phyloP scores from a whole-genome alignment of 2,329 filamentous ascomycete genomes.

The Calonectria henricotiae region DNA sequence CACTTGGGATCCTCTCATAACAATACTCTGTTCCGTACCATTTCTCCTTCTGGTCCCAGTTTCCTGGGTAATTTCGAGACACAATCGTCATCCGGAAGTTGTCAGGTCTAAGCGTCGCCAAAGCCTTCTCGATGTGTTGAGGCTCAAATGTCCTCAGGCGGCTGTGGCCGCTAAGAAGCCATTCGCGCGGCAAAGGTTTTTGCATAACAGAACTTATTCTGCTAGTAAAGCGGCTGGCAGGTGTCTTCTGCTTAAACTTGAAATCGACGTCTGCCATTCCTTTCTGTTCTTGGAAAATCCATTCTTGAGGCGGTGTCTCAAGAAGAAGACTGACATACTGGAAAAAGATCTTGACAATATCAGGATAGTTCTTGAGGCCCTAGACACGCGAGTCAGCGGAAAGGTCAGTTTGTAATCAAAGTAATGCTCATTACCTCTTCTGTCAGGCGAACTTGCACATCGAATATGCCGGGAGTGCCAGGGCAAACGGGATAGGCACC shows the following conservation, averaged over 20 bases:
- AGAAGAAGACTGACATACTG: constrained; percentile 92
- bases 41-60: constrained; percentile 91
- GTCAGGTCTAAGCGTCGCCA: constrained; percentile 85
- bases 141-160: constrained; percentile 87
- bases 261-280: constrained; percentile 94
- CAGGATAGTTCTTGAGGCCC: constrained; percentile 84
- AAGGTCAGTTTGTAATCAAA: neutral
- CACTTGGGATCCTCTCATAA: constrained; percentile 82
- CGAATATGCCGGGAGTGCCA: constrained; percentile 83
- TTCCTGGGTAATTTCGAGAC: constrained; percentile 86
- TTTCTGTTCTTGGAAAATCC: constrained; percentile 96
- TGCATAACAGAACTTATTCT: constrained; percentile 91
- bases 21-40: constrained; percentile 99
- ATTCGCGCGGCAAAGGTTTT: constrained; percentile 87
- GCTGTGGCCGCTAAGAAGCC: constrained; percentile 86
- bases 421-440: constrained; percentile 73
- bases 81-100: constrained; percentile 91
- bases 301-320: constrained; percentile 86
- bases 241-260: constrained; percentile 93
- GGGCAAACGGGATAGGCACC: constrained; percentile 84
- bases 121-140: constrained; percentile 80
- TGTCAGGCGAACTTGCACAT: constrained; percentile 84
- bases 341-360: constrained; percentile 88
- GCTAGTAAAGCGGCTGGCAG: constrained; percentile 91
- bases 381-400: constrained; percentile 50